phyloP scores from a whole-genome alignment of 2,329 filamentous ascomycete species.

The Dothideomycetes sp. region DNA sequence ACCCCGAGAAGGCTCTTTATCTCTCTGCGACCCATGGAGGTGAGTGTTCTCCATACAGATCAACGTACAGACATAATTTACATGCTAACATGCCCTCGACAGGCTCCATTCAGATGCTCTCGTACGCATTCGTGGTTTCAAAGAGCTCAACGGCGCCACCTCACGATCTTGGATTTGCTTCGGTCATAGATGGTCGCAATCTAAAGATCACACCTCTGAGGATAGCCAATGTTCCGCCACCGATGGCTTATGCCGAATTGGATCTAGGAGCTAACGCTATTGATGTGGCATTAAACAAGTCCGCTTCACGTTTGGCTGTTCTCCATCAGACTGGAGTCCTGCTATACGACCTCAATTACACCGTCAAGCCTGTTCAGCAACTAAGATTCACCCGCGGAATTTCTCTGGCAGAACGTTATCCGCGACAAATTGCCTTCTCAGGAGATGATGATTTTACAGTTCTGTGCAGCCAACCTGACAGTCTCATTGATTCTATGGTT shows the following conservation, averaged over 20 bases:
- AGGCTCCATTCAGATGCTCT: slow-evolving; percentile 32
- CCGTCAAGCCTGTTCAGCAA: slow-evolving; percentile 41
- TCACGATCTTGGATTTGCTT: slow-evolving; percentile 68
- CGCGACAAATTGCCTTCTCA: slow-evolving; percentile 41
- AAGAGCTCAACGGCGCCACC: slow-evolving; percentile 62
- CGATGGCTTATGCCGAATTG: slow-evolving; percentile 79
- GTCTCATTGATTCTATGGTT: slow-evolving; percentile 1
- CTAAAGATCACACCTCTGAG: slow-evolving; percentile 81
- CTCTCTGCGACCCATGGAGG: too few relatives aligned
- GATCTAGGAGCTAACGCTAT: slow-evolving; percentile 52
- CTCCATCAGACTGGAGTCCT: slow-evolving; percentile 59
- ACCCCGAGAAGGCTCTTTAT: slow-evolving; percentile 68
- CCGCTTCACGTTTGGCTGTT: slow-evolving; percentile 59
- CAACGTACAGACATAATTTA: too few relatives aligned
- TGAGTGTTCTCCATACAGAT: too few relatives aligned
- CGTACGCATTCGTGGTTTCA: slow-evolving; percentile 60
- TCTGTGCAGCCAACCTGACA: slow-evolving; percentile 21
- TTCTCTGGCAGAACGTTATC: not conserved
- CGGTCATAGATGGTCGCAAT: slow-evolving; percentile 71
- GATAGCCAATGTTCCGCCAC: slow-evolving; percentile 78
- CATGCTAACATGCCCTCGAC: not conserved
- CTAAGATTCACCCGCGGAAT: slow-evolving; percentile 25
- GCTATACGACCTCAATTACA: slow-evolving; percentile 60
- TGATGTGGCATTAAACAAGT: slow-evolving; percentile 64
- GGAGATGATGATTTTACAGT: slow-evolving; percentile 30